Conservation (phyloP, 2,329 filamentous ascomycete species). For the Thelonectria olida region DNA sequence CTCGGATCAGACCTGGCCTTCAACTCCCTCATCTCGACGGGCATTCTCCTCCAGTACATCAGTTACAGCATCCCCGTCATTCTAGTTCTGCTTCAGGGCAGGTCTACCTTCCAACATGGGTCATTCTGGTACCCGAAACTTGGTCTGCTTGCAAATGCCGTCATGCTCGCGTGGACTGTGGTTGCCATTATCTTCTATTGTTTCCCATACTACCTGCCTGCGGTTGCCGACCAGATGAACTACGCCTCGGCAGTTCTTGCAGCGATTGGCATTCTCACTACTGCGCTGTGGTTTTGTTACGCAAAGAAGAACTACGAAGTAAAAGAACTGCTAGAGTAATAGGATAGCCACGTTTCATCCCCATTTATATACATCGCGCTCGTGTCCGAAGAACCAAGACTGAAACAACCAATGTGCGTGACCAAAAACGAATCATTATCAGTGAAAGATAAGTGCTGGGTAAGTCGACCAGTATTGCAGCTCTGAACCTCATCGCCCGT, state of each 20-base stretch:
- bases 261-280: neutral
- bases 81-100: conserved; percentile 32
- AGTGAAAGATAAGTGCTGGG: too few species aligned
- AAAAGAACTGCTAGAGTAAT: neutral
- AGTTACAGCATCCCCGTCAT: conserved; percentile 41
- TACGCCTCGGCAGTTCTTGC: conserved; percentile 30
- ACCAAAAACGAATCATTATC: too few species aligned
- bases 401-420: too few species aligned
- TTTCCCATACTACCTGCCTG: conserved; percentile 38
- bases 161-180: conserved; percentile 37
- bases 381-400: too few species aligned
- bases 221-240: conserved; percentile 35
- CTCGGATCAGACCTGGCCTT: conserved; percentile 41
- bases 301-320: neutral
- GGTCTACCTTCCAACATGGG: conserved; percentile 37
- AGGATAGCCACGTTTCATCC: too few species aligned
- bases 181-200: conserved; percentile 40
- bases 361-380: too few species aligned
- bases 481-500: too few species aligned
- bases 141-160: conserved; percentile 36
- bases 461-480: too few species aligned
- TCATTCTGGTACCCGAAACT: conserved; percentile 40
- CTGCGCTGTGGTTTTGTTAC: neutral
- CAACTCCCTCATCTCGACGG: conserved; percentile 38
- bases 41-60: conserved; percentile 39